Base-by-base conservation (phyloP, 306 rosid species). In the Gleditsia sinensis region DNA sequence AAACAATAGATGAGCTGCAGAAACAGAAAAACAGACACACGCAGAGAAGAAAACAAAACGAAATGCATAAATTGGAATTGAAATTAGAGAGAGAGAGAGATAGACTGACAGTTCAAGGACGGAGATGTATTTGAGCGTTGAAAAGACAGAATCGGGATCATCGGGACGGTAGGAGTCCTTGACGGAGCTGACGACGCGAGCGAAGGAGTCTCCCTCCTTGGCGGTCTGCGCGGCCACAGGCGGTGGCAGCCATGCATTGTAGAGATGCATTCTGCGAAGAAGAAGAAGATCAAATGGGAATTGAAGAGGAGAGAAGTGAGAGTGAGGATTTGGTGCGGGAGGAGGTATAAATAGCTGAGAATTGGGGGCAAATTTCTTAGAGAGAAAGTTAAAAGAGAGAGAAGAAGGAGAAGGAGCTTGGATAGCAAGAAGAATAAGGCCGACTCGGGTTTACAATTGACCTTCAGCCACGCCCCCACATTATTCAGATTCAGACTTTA, bases 221-320 rank as follows among this genome's bases (percentile, higher is more conserved):
- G 67, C 72, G 64, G 98, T 81, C 42, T 83, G 87, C 6, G 85
- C 79, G 8, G 93, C 97, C 67, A 94, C 96, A 9, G 99, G 99
- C 55, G 96, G 93, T 3, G 99, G 99, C 20, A 94, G 91, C 97
- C 97, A 94, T 65, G 94, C 99, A 90, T 94, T 94, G 86, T 92
- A 88, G 70, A 92, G 98, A 90, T 94, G 99, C 99, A 94, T 88
- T 28, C 4, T 10, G 27, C 16, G 34, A 32, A 58, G 20, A 14
- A 5, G 14, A 48, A 10, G 49, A 24, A 62, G 37, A 63, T 43
- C 39, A 33, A 81, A 66, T 61, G 60, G 4, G 28, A 64, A 24
- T 12, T 32, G 58, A 3, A 21, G 60, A 13, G 57, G n/a, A 7
- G 19, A 42, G 46, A 19, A 32, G 24, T 10, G 13, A 28, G 6